Evolutionary conservation across 2,329 filamentous ascomycete genomes (phyloP).

Genomic region (Trichoderma atroviride): DNA sequence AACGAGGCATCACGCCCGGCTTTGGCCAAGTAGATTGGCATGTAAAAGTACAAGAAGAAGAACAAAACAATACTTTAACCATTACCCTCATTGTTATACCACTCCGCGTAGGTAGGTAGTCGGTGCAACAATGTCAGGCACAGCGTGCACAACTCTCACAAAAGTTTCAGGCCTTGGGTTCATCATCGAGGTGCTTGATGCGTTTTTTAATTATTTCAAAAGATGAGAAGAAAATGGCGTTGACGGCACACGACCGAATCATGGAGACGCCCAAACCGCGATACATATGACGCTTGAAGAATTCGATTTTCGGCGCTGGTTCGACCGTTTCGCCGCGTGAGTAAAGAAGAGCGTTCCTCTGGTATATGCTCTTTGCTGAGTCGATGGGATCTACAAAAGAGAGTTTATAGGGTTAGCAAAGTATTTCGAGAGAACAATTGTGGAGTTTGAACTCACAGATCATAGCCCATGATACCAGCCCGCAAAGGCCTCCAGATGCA

Average conservation of each 20-base stretch:
- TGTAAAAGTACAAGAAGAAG: neutral
- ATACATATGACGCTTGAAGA: constrained; percentile 79
- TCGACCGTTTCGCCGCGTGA: constrained; percentile 65
- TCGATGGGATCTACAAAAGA: constrained; percentile 65
- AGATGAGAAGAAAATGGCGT: constrained; percentile 86
- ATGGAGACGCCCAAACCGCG: constrained; percentile 82
- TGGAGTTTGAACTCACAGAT: constrained; percentile 58
- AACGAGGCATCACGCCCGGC: neutral
- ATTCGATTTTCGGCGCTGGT: constrained; percentile 72
- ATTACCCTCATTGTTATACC: neutral
- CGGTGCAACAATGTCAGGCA: neutral
- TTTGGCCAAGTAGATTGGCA: neutral
- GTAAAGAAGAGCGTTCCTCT: constrained; percentile 75
- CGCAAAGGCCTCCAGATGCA: constrained; percentile 77
- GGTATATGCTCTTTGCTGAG: constrained; percentile 83
- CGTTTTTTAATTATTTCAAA: constrained; percentile 82
- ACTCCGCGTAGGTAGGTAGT: neutral
- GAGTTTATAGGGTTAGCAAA: neutral
- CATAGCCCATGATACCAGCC: constrained; percentile 79
- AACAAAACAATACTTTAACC: neutral
- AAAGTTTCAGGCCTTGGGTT: constrained; percentile 25
- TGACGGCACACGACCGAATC: constrained; percentile 78
- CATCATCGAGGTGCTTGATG: constrained; percentile 58
- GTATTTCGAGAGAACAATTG: no score
- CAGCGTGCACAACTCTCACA: neutral